phyloP scores from a whole-genome alignment of 1,284 basidiomycete genomes.

The Moesziomyces parantarcticus region DNA sequence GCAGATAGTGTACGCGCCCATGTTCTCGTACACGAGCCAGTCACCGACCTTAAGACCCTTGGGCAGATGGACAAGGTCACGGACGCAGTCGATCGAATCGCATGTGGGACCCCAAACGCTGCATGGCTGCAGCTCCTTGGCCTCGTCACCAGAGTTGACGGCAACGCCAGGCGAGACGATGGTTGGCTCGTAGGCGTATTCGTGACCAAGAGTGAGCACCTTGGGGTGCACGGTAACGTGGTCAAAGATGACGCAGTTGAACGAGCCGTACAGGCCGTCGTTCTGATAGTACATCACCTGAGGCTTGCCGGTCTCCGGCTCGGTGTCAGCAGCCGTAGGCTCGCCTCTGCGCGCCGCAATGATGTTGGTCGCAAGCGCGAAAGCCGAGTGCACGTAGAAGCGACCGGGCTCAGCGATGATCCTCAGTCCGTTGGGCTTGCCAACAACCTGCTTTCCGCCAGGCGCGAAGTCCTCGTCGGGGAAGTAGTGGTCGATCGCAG shows the following conservation, averaged over 20 bases:
- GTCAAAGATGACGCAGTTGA: constrained; percentile 96
- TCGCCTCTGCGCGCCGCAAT: constrained; percentile 77
- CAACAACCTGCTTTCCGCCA: constrained; percentile 55
- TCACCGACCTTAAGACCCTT: constrained; percentile 73
- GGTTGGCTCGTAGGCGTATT: constrained; percentile 66
- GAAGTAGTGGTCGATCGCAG: constrained; percentile 84
- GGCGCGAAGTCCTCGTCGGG: constrained; percentile 73
- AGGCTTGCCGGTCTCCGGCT: constrained; percentile 39
- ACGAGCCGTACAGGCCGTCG: constrained; percentile 81
- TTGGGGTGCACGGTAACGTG: constrained; percentile 87
- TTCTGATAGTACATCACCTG: constrained; percentile 68
- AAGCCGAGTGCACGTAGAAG: constrained; percentile 92
- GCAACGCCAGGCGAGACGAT: constrained; percentile 57
- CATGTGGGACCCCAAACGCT: constrained; percentile 79
- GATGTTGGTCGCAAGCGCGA: constrained; percentile 91
- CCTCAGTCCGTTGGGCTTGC: constrained; percentile 74
- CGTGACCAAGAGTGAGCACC: constrained; percentile 73
- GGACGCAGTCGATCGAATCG: constrained; percentile 82
- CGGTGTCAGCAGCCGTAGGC: constrained; percentile 12
- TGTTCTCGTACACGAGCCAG: constrained; percentile 89
- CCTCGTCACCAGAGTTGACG: constrained; percentile 7
- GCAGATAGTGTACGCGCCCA: constrained; percentile 93
- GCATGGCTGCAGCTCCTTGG: constrained; percentile 69
- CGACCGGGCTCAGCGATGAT: constrained; percentile 97
- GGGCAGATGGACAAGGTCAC: constrained; percentile 57